Percentiles rank a stretch among this genome's conserved stretches.
phyloP scores from a whole-genome alignment of 352 stramenopile genomes.

The Phytophthora macrochlamydospora region DNA sequence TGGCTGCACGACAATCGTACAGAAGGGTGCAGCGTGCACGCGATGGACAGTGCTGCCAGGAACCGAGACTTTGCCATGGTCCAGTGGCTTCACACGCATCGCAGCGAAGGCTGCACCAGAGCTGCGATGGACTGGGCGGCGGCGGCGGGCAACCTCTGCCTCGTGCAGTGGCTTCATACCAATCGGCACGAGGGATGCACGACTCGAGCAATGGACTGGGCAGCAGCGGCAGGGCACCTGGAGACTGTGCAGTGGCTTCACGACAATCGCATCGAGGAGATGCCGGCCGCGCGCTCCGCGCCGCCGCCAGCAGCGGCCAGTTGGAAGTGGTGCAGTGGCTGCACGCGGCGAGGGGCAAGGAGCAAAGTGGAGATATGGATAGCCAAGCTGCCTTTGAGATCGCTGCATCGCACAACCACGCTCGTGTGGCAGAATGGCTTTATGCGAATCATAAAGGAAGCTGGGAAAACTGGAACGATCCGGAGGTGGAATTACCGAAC shows the following conservation, averaged over 20 bases:
- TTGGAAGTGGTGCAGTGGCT: conserved; percentile 9
- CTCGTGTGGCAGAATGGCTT: conserved; percentile 10
- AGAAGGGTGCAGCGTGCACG: conserved; percentile 13
- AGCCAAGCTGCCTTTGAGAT: conserved; percentile 7
- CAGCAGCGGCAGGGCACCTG: conserved; percentile 16
- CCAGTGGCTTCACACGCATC: conserved; percentile 11
- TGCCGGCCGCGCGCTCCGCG: conserved; percentile 6
- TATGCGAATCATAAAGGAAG: background rate
- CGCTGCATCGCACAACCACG: background rate
- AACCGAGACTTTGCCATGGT: conserved; percentile 4
- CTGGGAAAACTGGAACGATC: background rate
- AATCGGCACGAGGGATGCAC: conserved; percentile 12
- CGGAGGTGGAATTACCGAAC: background rate
- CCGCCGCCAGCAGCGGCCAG: conserved; percentile 2
- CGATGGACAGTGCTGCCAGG: conserved; percentile 10
- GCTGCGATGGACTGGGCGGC: conserved; percentile 4
- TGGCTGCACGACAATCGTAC: conserved; percentile 20
- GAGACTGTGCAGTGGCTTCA: conserved; percentile 12
- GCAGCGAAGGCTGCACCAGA: conserved; percentile 6
- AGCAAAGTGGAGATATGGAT: conserved; percentile 3
- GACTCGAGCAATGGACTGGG: conserved; percentile 18
- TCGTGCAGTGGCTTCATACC: conserved; percentile 4
- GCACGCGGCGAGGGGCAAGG: background rate
- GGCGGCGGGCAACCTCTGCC: background rate
- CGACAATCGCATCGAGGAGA: conserved; percentile 14